Percentiles rank a stretch among this genome's conserved stretches.
Conservation (phyloP, 345 rosid species). For the Odontarrhena argentea region DNA sequence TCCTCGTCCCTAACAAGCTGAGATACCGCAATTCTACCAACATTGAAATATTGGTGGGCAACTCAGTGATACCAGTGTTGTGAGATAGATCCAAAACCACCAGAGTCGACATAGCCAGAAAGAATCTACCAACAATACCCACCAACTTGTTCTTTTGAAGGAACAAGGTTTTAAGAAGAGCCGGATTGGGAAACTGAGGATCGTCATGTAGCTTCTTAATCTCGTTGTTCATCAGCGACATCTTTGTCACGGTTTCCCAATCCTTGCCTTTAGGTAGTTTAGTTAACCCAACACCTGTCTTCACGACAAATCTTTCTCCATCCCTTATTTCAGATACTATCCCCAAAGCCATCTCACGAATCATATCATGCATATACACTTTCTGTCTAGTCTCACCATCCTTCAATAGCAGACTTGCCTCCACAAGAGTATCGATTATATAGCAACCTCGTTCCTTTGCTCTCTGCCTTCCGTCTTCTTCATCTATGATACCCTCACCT, state of each 20-base stretch:
- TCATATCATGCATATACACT: constrained; percentile 18
- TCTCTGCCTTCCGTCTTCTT: neutral
- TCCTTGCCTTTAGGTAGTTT: too few species aligned
- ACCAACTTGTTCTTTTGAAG: neutral
- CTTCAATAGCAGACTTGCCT: constrained; percentile 3
- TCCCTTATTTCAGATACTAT: too few species aligned
- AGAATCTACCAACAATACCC: neutral
- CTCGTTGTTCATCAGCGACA: neutral
- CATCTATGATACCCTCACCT: constrained; percentile 13
- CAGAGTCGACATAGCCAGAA: constrained; percentile 11
- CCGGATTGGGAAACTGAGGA: neutral
- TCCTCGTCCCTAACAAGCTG: constrained; percentile 15
- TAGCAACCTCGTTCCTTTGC: neutral
- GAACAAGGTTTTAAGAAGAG: neutral
- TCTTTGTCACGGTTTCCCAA: neutral
- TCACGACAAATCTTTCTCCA: too few species aligned
- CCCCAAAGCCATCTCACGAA: too few species aligned
- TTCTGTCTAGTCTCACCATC: neutral
- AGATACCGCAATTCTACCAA: constrained; percentile 27
- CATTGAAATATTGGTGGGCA: neutral
- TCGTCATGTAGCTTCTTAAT: neutral
- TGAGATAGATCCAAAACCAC: constrained; percentile 27
- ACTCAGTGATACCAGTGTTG: neutral
- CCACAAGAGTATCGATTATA: constrained; percentile 1
- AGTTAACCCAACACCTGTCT: too few species aligned